These are phyloP conservation scores for Fusarium nanum DNA, from an alignment of 2,329 filamentous ascomycete genomes.

Conservation along the genomic window DNA sequence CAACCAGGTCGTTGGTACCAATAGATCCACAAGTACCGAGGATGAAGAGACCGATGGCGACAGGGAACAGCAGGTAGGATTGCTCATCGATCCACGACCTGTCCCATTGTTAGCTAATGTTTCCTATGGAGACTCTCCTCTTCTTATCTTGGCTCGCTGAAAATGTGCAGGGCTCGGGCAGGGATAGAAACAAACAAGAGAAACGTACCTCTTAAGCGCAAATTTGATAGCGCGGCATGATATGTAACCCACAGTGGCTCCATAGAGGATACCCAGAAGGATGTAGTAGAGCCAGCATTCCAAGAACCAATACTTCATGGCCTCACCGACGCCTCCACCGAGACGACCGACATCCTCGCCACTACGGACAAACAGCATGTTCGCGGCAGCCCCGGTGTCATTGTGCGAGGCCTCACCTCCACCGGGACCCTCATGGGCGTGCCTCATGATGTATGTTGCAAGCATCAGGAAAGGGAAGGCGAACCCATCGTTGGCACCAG, in stretches of 20 bases:
- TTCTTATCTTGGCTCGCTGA: not conserved
- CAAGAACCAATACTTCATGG: slow-evolving; percentile 67
- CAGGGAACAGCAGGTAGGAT: slow-evolving; percentile 64
- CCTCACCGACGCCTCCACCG: slow-evolving; percentile 63
- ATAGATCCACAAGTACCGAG: slow-evolving; percentile 68
- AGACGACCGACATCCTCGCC: slow-evolving; percentile 60
- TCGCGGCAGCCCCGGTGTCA: not conserved
- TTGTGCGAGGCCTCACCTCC: not conserved
- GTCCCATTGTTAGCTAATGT: not conserved
- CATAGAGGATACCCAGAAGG: slow-evolving; percentile 63
- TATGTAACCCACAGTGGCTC: slow-evolving; percentile 61
- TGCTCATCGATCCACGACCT: slow-evolving; percentile 68
- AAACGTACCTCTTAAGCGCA: slow-evolving; percentile 50
- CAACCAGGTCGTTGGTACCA: slow-evolving; percentile 69
- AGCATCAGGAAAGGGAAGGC: slow-evolving; percentile 70
- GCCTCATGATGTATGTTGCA: slow-evolving; percentile 22
- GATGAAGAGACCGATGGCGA: slow-evolving; percentile 66
- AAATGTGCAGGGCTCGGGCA: not conserved
- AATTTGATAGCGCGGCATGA: slow-evolving; percentile 61
- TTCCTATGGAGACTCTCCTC: not conserved
- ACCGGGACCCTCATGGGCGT: not conserved
- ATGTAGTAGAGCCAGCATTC: slow-evolving; percentile 72
- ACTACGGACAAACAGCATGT: slow-evolving; percentile 33
- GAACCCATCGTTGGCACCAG: slow-evolving; percentile 71
- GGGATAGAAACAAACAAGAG: not conserved